Base-by-base conservation (phyloP, 2,329 filamentous ascomycete genomes). In the Nigrograna mackinnonii region DNA sequence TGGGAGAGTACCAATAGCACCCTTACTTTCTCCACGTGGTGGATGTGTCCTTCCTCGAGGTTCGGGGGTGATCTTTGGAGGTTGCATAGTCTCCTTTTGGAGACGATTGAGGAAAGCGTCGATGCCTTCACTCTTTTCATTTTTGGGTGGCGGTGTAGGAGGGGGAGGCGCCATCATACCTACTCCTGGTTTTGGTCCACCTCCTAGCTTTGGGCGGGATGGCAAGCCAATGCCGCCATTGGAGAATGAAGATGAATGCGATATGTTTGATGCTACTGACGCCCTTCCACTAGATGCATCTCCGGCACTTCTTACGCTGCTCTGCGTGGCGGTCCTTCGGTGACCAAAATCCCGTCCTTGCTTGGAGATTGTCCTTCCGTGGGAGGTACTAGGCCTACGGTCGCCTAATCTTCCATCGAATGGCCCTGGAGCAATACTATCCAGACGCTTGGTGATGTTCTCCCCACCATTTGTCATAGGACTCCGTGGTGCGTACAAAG, bases 351-450 rank as follows among this genome's bases (percentile, higher is more conserved):
- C 16, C 55, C 56, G 38, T 44, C 60, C 59, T 49, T 51, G 44
- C 24, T 39, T 22, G 14, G 55, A 48, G 35, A 48, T 43, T 41
- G 49, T 57, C 41, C 58, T 51, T 67, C 70, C 51, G 69, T 67
- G 49, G 7, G 60, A 51, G 41, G 58, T 63, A 24, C 61, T 64
- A 18, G 64, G 64, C 41, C 61, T 59, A 31, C 62, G 52, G 21
- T 62, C 52, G 22, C 49, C 41, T 59, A 20, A 38, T 68, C 22
- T 52, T 34, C 76, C 64, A 49, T 83, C 81, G 54, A 89, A 87
- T 0, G 85, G 85, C 0, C 83, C 85, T 1, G 85, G 82, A 1
- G 81, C 76, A 57, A 88, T 85, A 6, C 72, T 78, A 52, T 87
- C 79, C 76, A 88, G 81, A 38, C 82, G 79, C 48, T 80, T 77